A percentile compares a stretch with the other conserved stretches of the same genome.
Evolutionary conservation across 2,329 filamentous ascomycete genomes (phyloP).

Genomic region (Ilyonectria mors-panacis): DNA sequence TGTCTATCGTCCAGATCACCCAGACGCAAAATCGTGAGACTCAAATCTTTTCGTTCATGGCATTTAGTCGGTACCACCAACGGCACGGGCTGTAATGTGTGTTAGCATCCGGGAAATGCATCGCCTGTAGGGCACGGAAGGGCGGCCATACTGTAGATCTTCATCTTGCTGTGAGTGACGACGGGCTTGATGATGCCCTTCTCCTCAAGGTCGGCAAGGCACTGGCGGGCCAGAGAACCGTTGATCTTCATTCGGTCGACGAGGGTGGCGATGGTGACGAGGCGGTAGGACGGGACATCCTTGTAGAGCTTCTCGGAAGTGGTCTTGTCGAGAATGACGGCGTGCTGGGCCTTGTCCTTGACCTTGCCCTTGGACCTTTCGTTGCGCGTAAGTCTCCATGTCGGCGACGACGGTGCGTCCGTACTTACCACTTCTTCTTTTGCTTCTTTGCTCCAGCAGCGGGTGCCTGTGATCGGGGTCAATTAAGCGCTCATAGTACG

Average conservation of each 20-base stretch:
- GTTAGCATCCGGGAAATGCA: conserved; percentile 48
- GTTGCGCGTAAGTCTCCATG: conserved; percentile 39
- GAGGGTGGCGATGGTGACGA: conserved; percentile 98
- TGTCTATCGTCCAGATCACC: conserved; percentile 55
- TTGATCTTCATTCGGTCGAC: conserved; percentile 99
- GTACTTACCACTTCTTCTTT: conserved; percentile 65
- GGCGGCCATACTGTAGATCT: conserved; percentile 87
- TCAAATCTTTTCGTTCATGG: conserved; percentile 51
- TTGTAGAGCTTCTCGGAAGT: conserved; percentile 99
- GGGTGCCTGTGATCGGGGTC: conserved; percentile 55
- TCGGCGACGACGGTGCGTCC: conserved; percentile 33
- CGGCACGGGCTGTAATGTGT: conserved; percentile 68
- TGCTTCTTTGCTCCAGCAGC: conserved; percentile 66
- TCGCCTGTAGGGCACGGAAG: conserved; percentile 19
- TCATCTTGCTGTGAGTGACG: conserved; percentile 95
- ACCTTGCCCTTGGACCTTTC: conserved; percentile 73
- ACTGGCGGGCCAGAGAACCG: conserved; percentile 93
- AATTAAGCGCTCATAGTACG: conserved; percentile 37
- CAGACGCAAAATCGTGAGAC: conserved; percentile 58
- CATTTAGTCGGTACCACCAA: conserved; percentile 64
- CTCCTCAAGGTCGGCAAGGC: conserved; percentile 94
- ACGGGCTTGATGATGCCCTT: conserved; percentile 99
- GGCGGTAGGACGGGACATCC: conserved; percentile 99
- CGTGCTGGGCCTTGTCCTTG: conserved; percentile 99
- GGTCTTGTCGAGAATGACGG: conserved; percentile 98